A percentile compares a stretch with the other conserved stretches of the same genome.
phyloP scores from a whole-genome alignment of 2,329 filamentous ascomycete genomes.

The Epichloe baconii region DNA sequence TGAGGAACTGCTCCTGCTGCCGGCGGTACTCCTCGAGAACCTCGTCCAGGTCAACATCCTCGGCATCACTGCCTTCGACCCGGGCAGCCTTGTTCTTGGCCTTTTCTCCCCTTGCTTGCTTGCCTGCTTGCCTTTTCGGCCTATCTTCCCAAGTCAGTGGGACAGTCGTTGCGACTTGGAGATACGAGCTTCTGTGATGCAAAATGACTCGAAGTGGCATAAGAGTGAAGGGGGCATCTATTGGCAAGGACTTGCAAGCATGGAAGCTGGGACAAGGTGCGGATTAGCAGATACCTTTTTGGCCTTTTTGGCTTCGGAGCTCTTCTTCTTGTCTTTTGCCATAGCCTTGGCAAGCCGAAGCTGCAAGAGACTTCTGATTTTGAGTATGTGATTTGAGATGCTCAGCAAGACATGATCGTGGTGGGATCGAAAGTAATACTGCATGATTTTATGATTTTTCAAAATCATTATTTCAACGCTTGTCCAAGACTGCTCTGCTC shows the following conservation, averaged over 20 bases:
- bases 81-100: constrained; percentile 57
- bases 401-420: too few species aligned
- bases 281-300: constrained; percentile 25
- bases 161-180: not conserved
- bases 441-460: too few species aligned
- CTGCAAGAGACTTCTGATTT: too few species aligned
- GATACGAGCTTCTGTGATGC: not conserved
- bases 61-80: constrained; percentile 69
- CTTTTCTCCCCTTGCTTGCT: constrained; percentile 81
- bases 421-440: too few species aligned
- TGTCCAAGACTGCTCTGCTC: too few species aligned
- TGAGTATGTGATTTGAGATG: too few species aligned
- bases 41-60: constrained; percentile 85
- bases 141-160: constrained; percentile 11
- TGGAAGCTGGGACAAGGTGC: constrained; percentile 3
- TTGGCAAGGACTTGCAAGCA: not conserved
- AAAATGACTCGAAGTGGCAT: not conserved
- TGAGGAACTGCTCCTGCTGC: constrained; percentile 86
- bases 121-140: constrained; percentile 64
- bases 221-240: not conserved
- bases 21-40: constrained; percentile 88
- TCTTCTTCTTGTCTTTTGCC: constrained; percentile 42
- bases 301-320: constrained; percentile 34
- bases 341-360: constrained; percentile 14
- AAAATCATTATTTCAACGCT: too few species aligned